Conservation (phyloP, 116 monocot genomes). For the Cymodocea nodosa region DNA sequence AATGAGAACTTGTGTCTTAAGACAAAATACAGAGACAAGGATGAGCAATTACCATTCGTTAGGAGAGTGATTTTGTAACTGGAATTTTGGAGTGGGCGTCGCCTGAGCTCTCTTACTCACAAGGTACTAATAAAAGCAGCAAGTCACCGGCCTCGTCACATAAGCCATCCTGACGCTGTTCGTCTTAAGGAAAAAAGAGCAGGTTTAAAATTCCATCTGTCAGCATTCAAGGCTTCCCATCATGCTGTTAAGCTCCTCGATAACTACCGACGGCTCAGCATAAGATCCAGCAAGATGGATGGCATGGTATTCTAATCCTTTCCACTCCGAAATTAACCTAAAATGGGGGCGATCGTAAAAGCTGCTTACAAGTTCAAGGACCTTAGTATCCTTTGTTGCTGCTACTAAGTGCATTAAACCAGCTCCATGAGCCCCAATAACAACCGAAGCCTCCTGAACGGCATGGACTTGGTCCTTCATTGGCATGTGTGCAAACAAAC, state of each 20-base stretch:
- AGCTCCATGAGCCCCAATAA: conserved; percentile 96
- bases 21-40: no score
- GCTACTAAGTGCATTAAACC: conserved; percentile 82
- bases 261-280: conserved; percentile 44
- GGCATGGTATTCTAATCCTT: conserved; percentile 72
- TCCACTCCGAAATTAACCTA: conserved; percentile 79
- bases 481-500: conserved; percentile 89
- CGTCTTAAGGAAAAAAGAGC: neutral
- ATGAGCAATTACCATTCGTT: no score
- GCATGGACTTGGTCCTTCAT: conserved; percentile 72
- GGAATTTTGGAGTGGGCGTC: no score
- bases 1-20: no score
- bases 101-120: no score
- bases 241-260: conserved; percentile 50
- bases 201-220: conserved; percentile 4
- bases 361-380: conserved; percentile 88
- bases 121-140: no score
- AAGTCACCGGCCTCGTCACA: no score
- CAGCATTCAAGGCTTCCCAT: conserved; percentile 64
- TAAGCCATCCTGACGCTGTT: no score
- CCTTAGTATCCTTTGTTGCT: conserved; percentile 42
- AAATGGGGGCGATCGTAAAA: conserved; percentile 78
- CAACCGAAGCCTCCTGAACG: conserved; percentile 69
- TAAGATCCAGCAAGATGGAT: conserved; percentile 75
- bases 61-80: no score